Percentiles rank a stretch among this genome's conserved stretches.
Conservation (phyloP, 2,329 filamentous ascomycete genomes). For the Aspergillus chevalieri region DNA sequence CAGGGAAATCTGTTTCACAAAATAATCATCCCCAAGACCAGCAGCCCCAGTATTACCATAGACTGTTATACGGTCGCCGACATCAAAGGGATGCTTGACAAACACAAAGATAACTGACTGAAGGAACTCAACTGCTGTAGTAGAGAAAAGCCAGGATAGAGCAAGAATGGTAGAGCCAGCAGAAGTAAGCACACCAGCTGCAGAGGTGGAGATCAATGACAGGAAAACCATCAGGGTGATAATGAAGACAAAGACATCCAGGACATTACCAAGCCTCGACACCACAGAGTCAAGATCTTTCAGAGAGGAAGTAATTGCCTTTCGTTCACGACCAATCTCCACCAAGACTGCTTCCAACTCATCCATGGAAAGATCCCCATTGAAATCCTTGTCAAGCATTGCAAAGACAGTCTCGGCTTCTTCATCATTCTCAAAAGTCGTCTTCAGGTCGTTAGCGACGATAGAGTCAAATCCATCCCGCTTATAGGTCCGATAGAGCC, state of each 20-base stretch:
- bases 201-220: slow-evolving; percentile 80
- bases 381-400: slow-evolving; percentile 95
- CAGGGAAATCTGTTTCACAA: slow-evolving; percentile 87
- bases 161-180: slow-evolving; percentile 80
- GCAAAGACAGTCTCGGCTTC: slow-evolving; percentile 83
- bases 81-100: slow-evolving; percentile 94
- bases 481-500: slow-evolving; percentile 80
- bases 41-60: slow-evolving; percentile 79
- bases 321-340: slow-evolving; percentile 89
- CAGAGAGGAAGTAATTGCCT: slow-evolving; percentile 86
- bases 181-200: slow-evolving; percentile 84
- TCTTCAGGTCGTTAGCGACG: slow-evolving; percentile 67
- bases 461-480: slow-evolving; percentile 71
- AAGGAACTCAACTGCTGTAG: slow-evolving; percentile 88
- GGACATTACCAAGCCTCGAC: slow-evolving; percentile 78
- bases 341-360: slow-evolving; percentile 90
- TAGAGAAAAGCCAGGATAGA: slow-evolving; percentile 85
- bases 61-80: slow-evolving; percentile 84
- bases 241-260: slow-evolving; percentile 77
- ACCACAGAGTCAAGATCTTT: slow-evolving; percentile 95
- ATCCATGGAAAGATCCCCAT: slow-evolving; percentile 92
- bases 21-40: slow-evolving; percentile 83
- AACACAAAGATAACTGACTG: slow-evolving; percentile 95
- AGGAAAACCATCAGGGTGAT: slow-evolving; percentile 81
- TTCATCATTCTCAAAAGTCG: slow-evolving; percentile 73